phyloP scores from a whole-genome alignment of 2,329 filamentous ascomycete genomes.

The Hansfordia pulvinata region DNA sequence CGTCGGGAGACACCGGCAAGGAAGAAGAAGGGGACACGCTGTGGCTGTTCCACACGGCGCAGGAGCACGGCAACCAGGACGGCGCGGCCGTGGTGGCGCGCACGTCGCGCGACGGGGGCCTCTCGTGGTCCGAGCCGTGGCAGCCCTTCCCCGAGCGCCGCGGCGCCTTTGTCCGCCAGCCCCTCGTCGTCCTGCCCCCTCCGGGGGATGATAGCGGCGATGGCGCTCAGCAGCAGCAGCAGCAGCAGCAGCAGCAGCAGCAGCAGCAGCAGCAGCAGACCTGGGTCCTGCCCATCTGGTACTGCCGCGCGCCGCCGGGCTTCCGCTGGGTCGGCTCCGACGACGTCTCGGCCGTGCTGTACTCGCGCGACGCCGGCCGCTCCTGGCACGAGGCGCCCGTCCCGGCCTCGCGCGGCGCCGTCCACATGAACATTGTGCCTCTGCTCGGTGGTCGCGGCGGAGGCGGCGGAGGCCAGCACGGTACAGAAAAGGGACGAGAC shows the following conservation, averaged over 20 bases:
- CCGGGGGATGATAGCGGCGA: too few species aligned
- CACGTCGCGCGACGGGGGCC: constrained; percentile 19
- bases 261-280: too few species aligned
- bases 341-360: constrained; percentile 24
- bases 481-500: too few species aligned
- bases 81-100: constrained; percentile 22
- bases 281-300: constrained; percentile 28
- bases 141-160: constrained; percentile 17
- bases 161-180: constrained; percentile 27
- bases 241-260: too few species aligned
- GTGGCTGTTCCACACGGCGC: constrained; percentile 29
- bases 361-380: constrained; percentile 20
- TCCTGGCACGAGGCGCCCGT: constrained; percentile 24
- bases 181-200: constrained; percentile 21
- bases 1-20: too few species aligned
- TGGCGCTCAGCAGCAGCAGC: too few species aligned
- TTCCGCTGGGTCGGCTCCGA: constrained; percentile 29
- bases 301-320: constrained; percentile 24
- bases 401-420: constrained; percentile 21
- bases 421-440: constrained; percentile 27
- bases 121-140: constrained; percentile 20
- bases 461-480: too few species aligned
- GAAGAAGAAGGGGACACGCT: too few species aligned
- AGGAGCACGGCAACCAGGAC: constrained; percentile 28
- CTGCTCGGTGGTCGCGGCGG: too few species aligned